Conservation (phyloP, 768 basidiomycete species). For the Ephemerocybe angulata region DNA sequence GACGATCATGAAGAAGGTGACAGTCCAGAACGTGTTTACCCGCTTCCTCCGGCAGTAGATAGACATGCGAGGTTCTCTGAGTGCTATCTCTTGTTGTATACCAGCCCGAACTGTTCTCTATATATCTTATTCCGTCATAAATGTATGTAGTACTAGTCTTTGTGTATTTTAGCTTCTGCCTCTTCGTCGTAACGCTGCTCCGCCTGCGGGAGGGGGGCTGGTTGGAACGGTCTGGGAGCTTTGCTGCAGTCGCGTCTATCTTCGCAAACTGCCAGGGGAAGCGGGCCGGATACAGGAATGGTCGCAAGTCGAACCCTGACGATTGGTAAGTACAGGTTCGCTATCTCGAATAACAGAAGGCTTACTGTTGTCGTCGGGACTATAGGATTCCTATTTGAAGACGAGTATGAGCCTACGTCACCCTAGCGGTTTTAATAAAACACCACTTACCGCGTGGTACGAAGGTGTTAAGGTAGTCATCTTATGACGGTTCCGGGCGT, state of each 20-base stretch:
- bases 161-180: slow-evolving; percentile 21
- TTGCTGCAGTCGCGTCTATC: slow-evolving; percentile 83
- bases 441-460: slow-evolving; percentile 81
- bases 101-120: slow-evolving; percentile 17
- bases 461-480: slow-evolving; percentile 95
- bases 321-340: slow-evolving; percentile 10
- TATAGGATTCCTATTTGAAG: slow-evolving; percentile 93
- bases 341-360: slow-evolving; percentile 1
- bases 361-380: slow-evolving; percentile 93
- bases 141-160: slow-evolving; percentile 7
- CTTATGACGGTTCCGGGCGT: slow-evolving; percentile 96
- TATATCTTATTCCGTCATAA: slow-evolving; percentile 15
- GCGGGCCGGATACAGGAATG: slow-evolving; percentile 91
- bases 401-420: neutral
- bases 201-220: slow-evolving; percentile 27
- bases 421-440: neutral
- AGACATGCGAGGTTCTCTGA: neutral
- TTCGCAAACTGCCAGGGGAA: slow-evolving; percentile 98
- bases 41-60: slow-evolving; percentile 59
- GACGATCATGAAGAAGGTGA: slow-evolving; percentile 89
- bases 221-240: slow-evolving; percentile 65
- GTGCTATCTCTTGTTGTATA: slow-evolving; percentile 11
- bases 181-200: slow-evolving; percentile 41
- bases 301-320: slow-evolving; percentile 89
- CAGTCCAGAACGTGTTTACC: slow-evolving; percentile 70